phyloP scores from a whole-genome alignment of 768 basidiomycete genomes.

The Mycena olivaceomarginata region DNA sequence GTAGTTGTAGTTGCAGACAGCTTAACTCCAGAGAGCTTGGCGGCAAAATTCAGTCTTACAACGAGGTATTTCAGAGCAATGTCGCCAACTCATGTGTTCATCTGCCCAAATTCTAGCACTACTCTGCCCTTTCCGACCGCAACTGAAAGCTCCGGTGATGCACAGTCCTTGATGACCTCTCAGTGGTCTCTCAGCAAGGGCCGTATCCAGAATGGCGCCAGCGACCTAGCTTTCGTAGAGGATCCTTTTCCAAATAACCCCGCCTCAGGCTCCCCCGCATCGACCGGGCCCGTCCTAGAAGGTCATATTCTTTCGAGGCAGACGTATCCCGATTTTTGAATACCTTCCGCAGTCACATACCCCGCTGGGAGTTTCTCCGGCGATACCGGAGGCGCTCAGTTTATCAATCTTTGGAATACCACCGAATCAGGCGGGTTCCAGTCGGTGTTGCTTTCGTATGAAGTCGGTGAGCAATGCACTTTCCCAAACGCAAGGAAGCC shows the following conservation, averaged over 20 bases:
- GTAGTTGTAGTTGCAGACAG: slow-evolving; percentile 39
- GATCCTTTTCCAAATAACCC: slow-evolving; percentile 79
- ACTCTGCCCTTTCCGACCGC: slow-evolving; percentile 79
- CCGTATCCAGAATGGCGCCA: slow-evolving; percentile 67
- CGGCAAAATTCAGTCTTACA: slow-evolving; percentile 37
- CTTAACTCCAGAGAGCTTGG: slow-evolving; percentile 32
- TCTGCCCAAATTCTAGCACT: slow-evolving; percentile 76
- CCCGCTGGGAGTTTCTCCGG: slow-evolving; percentile 76
- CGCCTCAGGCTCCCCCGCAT: slow-evolving; percentile 55
- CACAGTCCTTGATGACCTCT: slow-evolving; percentile 70
- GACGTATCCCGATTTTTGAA: not conserved
- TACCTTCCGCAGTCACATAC: slow-evolving; percentile 67
- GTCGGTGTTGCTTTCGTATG: slow-evolving; percentile 84
- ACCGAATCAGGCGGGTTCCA: slow-evolving; percentile 73
- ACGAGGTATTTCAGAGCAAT: slow-evolving; percentile 52
- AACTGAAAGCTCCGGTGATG: slow-evolving; percentile 69
- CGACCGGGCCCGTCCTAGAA: slow-evolving; percentile 61
- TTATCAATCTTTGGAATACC: slow-evolving; percentile 81
- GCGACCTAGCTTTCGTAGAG: slow-evolving; percentile 76
- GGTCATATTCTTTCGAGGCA: not conserved
- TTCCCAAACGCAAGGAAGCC: not conserved
- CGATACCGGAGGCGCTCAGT: slow-evolving; percentile 79
- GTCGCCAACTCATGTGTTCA: slow-evolving; percentile 58
- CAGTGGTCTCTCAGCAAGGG: slow-evolving; percentile 80
- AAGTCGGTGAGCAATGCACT: slow-evolving; percentile 59